Percentiles rank a stretch among this genome's conserved stretches.
Evolutionary conservation across 306 rosid species (phyloP).

Genomic region (Corylus heterophylla): DNA sequence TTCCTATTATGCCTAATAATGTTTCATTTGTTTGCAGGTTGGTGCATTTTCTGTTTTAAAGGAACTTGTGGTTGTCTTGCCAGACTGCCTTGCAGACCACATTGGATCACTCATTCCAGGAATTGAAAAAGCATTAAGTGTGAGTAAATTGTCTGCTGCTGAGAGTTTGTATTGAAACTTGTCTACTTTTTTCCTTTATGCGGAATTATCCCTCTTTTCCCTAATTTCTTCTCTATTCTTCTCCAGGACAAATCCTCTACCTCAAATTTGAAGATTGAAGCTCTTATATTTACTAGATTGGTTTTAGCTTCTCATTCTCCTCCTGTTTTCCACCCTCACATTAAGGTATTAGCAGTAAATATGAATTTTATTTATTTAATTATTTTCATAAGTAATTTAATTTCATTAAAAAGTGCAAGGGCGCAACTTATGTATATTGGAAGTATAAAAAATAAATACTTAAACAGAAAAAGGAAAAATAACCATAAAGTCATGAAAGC

Average conservation of each 20-base stretch:
- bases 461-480: too few relatives aligned
- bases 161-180: conserved; percentile 4
- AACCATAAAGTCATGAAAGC: too few relatives aligned
- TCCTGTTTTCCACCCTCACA: conserved; percentile 89
- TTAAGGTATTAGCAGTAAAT: conserved; percentile 55
- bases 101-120: conserved; percentile 99
- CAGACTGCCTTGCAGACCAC: conserved; percentile 95
- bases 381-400: too few relatives aligned
- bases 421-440: too few relatives aligned
- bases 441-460: too few relatives aligned
- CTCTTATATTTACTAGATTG: conserved; percentile 85
- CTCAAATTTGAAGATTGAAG: conserved; percentile 97
- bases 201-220: conserved; percentile 24
- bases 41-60: conserved; percentile 97
- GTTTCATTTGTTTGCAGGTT: conserved; percentile 59
- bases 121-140: conserved; percentile 92
- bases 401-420: too few relatives aligned
- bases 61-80: conserved; percentile 97
- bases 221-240: conserved; percentile 1
- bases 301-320: conserved; percentile 93
- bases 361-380: background rate
- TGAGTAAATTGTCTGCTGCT: conserved; percentile 38
- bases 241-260: conserved; percentile 92
- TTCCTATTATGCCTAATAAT: conserved; percentile 24
- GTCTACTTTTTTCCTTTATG: conserved; percentile 1